Evolutionary conservation across 306 rosid genomes (phyloP).

Genomic region (Medicago arabica): DNA sequence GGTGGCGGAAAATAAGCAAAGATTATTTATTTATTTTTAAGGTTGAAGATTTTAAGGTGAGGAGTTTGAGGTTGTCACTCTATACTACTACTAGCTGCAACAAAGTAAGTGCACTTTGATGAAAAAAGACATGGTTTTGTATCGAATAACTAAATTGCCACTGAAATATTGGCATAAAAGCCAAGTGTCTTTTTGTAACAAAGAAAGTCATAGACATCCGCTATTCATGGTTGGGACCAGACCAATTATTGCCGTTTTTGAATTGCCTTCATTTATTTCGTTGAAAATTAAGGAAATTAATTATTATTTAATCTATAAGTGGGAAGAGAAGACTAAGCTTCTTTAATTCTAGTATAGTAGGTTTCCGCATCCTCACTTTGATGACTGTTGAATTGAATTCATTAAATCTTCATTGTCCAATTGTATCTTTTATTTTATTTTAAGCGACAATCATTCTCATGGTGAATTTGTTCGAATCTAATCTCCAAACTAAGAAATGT

Average conservation of each 20-base stretch:
- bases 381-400: no score
- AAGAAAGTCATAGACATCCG: not conserved
- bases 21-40: not conserved
- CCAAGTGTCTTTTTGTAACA: not conserved
- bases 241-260: not conserved
- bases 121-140: not conserved
- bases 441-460: no score
- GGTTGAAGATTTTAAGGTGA: not conserved
- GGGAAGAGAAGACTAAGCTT: no score
- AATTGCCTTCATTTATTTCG: not conserved
- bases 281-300: not conserved
- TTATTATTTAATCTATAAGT: no score
- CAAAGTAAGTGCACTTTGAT: not conserved
- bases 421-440: no score
- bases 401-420: no score
- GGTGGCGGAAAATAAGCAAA: not conserved
- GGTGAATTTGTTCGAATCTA: no score
- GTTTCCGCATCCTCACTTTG: no score
- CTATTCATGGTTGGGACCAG: not conserved
- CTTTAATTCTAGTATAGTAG: no score
- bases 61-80: not conserved
- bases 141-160: not conserved
- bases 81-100: not conserved
- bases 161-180: not conserved
- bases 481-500: no score